Conservation (phyloP, 2,329 filamentous ascomycete genomes). For the Fusarium hainanense region DNA sequence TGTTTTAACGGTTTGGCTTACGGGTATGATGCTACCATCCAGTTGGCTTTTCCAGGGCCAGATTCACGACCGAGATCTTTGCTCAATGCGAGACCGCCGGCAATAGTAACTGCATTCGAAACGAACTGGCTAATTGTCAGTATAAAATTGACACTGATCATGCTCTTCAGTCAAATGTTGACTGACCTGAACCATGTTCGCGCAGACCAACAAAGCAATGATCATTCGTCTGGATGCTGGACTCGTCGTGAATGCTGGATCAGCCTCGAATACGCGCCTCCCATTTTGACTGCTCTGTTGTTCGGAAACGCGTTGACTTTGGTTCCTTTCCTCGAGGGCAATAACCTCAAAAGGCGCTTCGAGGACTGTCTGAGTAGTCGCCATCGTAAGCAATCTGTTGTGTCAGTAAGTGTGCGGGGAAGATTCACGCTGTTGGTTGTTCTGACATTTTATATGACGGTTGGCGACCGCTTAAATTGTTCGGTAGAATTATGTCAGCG, state of each 20-base stretch:
- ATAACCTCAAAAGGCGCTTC: not conserved
- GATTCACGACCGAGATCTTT: slow-evolving; percentile 10
- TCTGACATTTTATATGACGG: not conserved
- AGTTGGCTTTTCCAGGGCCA: slow-evolving; percentile 16
- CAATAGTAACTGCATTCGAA: slow-evolving; percentile 10
- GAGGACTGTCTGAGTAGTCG: not conserved
- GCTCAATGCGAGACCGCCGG: slow-evolving; percentile 9
- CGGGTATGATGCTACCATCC: slow-evolving; percentile 29
- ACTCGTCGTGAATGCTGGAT: slow-evolving; percentile 15
- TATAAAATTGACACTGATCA: accelerated
- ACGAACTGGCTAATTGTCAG: not conserved
- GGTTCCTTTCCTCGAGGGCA: not conserved
- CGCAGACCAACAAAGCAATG: slow-evolving; percentile 10
- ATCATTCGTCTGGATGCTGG: slow-evolving; percentile 8
- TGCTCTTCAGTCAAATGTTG: accelerated
- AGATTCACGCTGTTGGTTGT: not conserved
- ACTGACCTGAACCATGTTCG: slow-evolving; percentile 12
- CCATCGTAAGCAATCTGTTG: not conserved
- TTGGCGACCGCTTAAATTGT: slow-evolving; percentile 6
- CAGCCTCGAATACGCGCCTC: slow-evolving; percentile 9
- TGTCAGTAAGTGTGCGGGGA: not conserved
- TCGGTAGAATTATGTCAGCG: slow-evolving; percentile 4
- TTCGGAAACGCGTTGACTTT: accelerated
- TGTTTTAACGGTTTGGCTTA: accelerated
- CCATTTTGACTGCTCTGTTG: not conserved